Percentiles rank a stretch among this genome's conserved stretches.
phyloP scores from a whole-genome alignment of 768 basidiomycete genomes.

The Russula griseocarnosa region DNA sequence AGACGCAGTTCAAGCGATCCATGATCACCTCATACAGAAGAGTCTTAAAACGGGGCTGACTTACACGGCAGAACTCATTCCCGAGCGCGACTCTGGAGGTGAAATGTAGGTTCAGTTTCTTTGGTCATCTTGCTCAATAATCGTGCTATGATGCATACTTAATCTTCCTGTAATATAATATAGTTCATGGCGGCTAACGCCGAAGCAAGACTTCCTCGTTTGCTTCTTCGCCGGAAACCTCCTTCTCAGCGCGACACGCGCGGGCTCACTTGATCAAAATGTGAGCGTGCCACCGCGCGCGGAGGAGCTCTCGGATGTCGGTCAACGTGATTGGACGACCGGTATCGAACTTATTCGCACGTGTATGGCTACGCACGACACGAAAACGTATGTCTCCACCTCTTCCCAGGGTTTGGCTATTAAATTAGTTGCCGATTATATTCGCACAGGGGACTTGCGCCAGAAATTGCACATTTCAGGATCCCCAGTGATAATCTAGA shows the following conservation, averaged over 20 bases:
- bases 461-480: conserved; percentile 87
- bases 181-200: conserved; percentile 69
- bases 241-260: conserved; percentile 78
- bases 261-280: conserved; percentile 48
- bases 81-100: conserved; percentile 40
- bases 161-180: background rate
- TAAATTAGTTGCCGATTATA: background rate
- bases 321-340: conserved; percentile 74
- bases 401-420: background rate
- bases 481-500: conserved; percentile 55
- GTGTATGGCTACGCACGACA: conserved; percentile 83
- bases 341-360: conserved; percentile 81
- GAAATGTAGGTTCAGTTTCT: conserved; percentile 36
- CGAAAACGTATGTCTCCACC: conserved; percentile 60
- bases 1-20: conserved; percentile 77
- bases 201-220: conserved; percentile 94
- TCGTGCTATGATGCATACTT: background rate
- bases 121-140: background rate
- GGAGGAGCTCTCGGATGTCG: conserved; percentile 56
- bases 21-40: conserved; percentile 64
- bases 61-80: conserved; percentile 81
- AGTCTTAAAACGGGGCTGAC: conserved; percentile 56
- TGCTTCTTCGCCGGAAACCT: conserved; percentile 93
- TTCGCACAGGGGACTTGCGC: conserved; percentile 64
- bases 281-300: conserved; percentile 66